These are phyloP conservation scores for Danielozyma ontarioensis DNA, from an alignment of 805 yeast species.

Conservation along the genomic window DNA sequence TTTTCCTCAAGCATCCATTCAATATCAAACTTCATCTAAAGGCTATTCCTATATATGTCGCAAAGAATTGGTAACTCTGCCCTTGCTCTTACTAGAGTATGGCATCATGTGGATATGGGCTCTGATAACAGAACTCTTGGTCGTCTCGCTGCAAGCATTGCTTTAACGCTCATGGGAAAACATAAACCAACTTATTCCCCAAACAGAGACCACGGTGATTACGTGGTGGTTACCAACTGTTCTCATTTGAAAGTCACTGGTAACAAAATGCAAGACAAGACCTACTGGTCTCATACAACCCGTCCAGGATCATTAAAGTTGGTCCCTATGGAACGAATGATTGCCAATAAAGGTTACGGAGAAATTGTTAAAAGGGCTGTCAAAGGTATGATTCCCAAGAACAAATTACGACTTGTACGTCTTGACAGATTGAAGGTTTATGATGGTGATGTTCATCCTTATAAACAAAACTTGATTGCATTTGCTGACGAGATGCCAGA, in stretches of 20 bases:
- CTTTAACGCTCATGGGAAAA: slow-evolving; percentile 88
- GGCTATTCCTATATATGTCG: slow-evolving; percentile 21
- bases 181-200: slow-evolving; percentile 86
- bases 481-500: slow-evolving; percentile 71
- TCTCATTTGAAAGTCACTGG: slow-evolving; percentile 79
- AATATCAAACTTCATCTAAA: too few species aligned
- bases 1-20: too few species aligned
- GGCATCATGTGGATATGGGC: slow-evolving; percentile 96
- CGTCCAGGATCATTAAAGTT: slow-evolving; percentile 87
- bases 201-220: slow-evolving; percentile 84
- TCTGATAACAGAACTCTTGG: slow-evolving; percentile 84
- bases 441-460: slow-evolving; percentile 88
- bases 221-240: slow-evolving; percentile 94
- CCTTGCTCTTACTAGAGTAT: slow-evolving; percentile 73
- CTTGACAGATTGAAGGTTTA: slow-evolving; percentile 78
- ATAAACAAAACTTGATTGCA: slow-evolving; percentile 74
- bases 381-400: slow-evolving; percentile 93
- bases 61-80: slow-evolving; percentile 46
- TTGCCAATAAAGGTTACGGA: slow-evolving; percentile 77
- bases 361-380: slow-evolving; percentile 86
- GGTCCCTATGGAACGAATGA: slow-evolving; percentile 73
- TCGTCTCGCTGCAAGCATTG: slow-evolving; percentile 85
- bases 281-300: slow-evolving; percentile 84
- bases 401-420: slow-evolving; percentile 72
- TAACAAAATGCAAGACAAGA: slow-evolving; percentile 70